A percentile compares a stretch with the other conserved stretches of the same genome.
phyloP scores from a whole-genome alignment of 805 yeast genomes.

The Nakazawaea anatomiae region DNA sequence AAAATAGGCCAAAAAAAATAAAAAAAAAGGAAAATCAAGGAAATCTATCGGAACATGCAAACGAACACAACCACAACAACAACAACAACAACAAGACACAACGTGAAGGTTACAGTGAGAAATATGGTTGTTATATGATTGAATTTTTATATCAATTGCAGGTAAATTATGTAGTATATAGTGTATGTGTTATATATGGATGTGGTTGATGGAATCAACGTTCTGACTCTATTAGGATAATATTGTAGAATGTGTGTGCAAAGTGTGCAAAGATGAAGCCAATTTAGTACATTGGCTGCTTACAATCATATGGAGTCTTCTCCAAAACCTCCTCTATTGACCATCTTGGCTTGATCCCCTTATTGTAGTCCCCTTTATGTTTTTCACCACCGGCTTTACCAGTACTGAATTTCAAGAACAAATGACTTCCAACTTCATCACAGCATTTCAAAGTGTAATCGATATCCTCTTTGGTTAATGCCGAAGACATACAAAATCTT shows the following conservation, averaged over 20 bases:
- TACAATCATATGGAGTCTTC: constrained; percentile 63
- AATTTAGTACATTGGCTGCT: constrained; percentile 12
- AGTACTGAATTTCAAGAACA: constrained; percentile 70
- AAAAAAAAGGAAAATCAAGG: too few relatives aligned
- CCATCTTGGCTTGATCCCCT: constrained; percentile 66
- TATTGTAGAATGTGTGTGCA: neutral
- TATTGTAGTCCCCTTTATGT: constrained; percentile 47
- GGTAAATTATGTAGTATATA: too few relatives aligned
- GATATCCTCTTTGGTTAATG: constrained; percentile 90
- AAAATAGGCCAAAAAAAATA: too few relatives aligned
- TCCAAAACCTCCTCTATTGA: constrained; percentile 70
- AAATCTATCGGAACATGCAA: too few relatives aligned
- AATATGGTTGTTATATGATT: too few relatives aligned
- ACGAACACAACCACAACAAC: too few relatives aligned
- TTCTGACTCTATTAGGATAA: neutral
- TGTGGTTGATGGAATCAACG: neutral
- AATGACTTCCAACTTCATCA: constrained; percentile 71
- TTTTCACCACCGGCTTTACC: constrained; percentile 64
- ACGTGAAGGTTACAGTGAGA: too few relatives aligned
- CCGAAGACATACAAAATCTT: constrained; percentile 86
- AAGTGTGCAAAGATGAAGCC: neutral
- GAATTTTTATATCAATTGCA: too few relatives aligned
- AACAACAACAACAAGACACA: too few relatives aligned
- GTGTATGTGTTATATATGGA: too few relatives aligned
- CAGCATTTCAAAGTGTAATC: constrained; percentile 70